Evolutionary conservation across 1,284 basidiomycete genomes (phyloP).

Genomic region (Chalciporus sp.): DNA sequence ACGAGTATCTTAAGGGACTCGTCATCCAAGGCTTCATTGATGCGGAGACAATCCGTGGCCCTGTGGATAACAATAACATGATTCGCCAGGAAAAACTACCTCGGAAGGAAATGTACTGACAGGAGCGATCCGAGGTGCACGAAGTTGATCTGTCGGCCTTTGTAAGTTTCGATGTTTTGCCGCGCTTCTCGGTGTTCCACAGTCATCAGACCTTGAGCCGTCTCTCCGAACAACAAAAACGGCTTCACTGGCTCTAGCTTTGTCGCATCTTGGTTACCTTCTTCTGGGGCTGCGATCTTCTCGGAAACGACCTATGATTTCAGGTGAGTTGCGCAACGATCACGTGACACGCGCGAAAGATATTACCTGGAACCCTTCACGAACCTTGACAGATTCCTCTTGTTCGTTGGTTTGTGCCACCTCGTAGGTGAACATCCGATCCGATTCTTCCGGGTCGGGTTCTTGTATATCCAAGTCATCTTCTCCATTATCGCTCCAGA

Average conservation of each 20-base stretch:
- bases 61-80: conserved; percentile 17
- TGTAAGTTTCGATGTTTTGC: conserved; percentile 1
- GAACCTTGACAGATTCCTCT: conserved; percentile 49
- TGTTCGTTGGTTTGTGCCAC: conserved; percentile 60
- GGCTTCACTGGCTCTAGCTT: conserved; percentile 23
- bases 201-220: conserved; percentile 38
- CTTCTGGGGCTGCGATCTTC: conserved; percentile 13
- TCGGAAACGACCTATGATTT: conserved; percentile 17
- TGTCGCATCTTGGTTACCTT: conserved; percentile 7
- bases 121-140: conserved; percentile 20
- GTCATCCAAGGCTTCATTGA: conserved; percentile 32
- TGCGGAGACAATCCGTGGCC: conserved; percentile 22
- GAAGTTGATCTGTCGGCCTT: not conserved
- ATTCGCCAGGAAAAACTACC: not conserved
- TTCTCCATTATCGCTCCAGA: conserved; percentile 42
- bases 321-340: not conserved
- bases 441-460: conserved; percentile 42
- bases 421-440: conserved; percentile 55
- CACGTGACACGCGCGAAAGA: not conserved
- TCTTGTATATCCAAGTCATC: conserved; percentile 25
- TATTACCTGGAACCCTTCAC: conserved; percentile 46
- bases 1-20: conserved; percentile 34
- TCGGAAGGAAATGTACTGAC: conserved; percentile 12
- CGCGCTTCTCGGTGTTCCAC: conserved; percentile 23
- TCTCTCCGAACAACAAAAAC: conserved; percentile 38